phyloP scores from a whole-genome alignment of 305 asterid genomes.

The Plantago rigida region DNA sequence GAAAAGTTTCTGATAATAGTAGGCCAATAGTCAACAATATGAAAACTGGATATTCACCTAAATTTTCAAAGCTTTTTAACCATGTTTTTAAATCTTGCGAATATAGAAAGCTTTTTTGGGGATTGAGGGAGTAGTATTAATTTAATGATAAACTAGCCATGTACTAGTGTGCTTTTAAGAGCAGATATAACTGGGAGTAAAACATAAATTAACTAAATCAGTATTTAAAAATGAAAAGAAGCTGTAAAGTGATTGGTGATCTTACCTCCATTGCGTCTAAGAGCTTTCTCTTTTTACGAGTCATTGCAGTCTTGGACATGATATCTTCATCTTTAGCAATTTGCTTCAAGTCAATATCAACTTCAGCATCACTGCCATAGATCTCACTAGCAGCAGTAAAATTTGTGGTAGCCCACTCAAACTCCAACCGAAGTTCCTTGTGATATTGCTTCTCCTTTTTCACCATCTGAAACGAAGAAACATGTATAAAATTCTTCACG shows the following conservation, averaged over 20 bases:
- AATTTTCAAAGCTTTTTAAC: too few species aligned
- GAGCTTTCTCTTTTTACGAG: constrained; percentile 55
- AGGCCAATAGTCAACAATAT: too few species aligned
- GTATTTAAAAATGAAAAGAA: neutral
- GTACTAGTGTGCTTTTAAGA: neutral
- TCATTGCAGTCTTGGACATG: constrained; percentile 45
- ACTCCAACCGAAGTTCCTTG: constrained; percentile 53
- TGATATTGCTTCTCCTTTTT: constrained; percentile 48
- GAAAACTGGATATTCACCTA: too few species aligned
- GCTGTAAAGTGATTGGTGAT: neutral
- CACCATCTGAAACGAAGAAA: constrained; percentile 43
- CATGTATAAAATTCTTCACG: neutral
- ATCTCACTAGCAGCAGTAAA: constrained; percentile 28
- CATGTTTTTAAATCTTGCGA: too few species aligned
- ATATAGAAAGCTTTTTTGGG: too few species aligned
- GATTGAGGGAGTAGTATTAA: too few species aligned
- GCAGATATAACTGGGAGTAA: neutral
- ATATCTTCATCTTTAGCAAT: constrained; percentile 42
- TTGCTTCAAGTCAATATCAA: constrained; percentile 41
- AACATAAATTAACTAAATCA: neutral
- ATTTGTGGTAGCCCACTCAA: constrained; percentile 33
- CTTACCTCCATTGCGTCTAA: constrained; percentile 57
- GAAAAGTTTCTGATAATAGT: too few species aligned
- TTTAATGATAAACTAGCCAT: too few species aligned
- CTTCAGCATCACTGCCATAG: constrained; percentile 34